These are phyloP conservation scores for Ophiostoma populinum DNA, from an alignment of 2,329 filamentous ascomycete genomes.

Conservation along the genomic window DNA sequence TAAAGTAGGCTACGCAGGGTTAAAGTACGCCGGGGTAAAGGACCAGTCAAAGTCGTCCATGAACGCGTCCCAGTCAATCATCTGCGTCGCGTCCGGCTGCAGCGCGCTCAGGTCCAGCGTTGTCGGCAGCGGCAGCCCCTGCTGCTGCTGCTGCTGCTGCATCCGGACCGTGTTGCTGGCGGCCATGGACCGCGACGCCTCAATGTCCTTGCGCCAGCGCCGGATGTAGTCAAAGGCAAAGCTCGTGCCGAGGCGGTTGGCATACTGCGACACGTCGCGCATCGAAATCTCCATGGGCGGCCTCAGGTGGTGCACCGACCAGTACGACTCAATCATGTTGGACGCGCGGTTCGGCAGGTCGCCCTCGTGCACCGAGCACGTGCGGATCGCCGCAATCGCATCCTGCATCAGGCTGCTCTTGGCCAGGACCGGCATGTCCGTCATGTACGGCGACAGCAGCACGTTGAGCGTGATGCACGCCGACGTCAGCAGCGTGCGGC, in stretches of 20 bases:
- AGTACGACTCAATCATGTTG: conserved; percentile 32
- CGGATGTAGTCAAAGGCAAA: conserved; percentile 32
- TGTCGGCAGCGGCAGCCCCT: not conserved
- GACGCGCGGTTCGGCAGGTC: conserved; percentile 29
- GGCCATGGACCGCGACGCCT: conserved; percentile 19
- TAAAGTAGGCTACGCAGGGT: conserved; percentile 11
- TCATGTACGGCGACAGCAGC: conserved; percentile 26
- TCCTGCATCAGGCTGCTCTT: conserved; percentile 18
- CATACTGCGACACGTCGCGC: conserved; percentile 23
- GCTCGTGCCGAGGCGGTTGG: conserved; percentile 30
- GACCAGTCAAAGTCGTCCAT: conserved; percentile 34
- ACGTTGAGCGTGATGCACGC: conserved; percentile 27
- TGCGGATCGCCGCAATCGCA: conserved; percentile 20
- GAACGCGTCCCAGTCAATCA: conserved; percentile 32
- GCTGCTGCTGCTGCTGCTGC: conserved; percentile 7
- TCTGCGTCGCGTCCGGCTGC: conserved; percentile 17
- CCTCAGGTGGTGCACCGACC: conserved; percentile 23
- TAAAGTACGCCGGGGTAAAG: conserved; percentile 15
- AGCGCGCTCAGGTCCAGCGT: conserved; percentile 9
- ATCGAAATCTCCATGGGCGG: conserved; percentile 20
- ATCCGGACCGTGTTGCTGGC: conserved; percentile 12
- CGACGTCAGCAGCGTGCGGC: conserved; percentile 28
- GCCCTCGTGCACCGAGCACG: conserved; percentile 28
- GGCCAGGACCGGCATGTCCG: conserved; percentile 15
- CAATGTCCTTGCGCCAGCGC: conserved; percentile 26